A percentile compares a stretch with the other conserved stretches of the same genome.
Conservation (phyloP, 129 eudicot species). For the sunflower (Helianthus annuus) region HanXRQr2.0-SUNRISE NC_035440.2:152571367-152571866, state of each 20-base stretch:
- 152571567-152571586: slow-evolving; percentile 97
- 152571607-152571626: slow-evolving; percentile 91
- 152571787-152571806: slow-evolving; percentile 94
- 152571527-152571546: slow-evolving; percentile 58
- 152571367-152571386: slow-evolving; percentile 60
- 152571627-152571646: slow-evolving; percentile 86
- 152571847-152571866: slow-evolving; percentile 73
- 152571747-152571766: slow-evolving; percentile 84
- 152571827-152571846: slow-evolving; percentile 94
- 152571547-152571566: slow-evolving; percentile 75
- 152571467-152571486: slow-evolving; percentile 58
- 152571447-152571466: slow-evolving; percentile 88
- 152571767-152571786: slow-evolving; percentile 85
- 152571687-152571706: slow-evolving; percentile 76
- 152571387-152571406: slow-evolving; percentile 87
- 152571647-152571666: slow-evolving; percentile 56
- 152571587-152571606: slow-evolving; percentile 93
- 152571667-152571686: slow-evolving; percentile 54
- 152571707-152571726: slow-evolving; percentile 75
- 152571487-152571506: slow-evolving; percentile 58
- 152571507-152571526: slow-evolving; percentile 55
- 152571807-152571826: slow-evolving; percentile 71
- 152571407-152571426: slow-evolving; percentile 80
- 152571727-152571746: slow-evolving; percentile 71
- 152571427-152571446: slow-evolving; percentile 73